Conservation (phyloP, 495 filamentous ascomycete species). For the Xylaria cubensis region DNA sequence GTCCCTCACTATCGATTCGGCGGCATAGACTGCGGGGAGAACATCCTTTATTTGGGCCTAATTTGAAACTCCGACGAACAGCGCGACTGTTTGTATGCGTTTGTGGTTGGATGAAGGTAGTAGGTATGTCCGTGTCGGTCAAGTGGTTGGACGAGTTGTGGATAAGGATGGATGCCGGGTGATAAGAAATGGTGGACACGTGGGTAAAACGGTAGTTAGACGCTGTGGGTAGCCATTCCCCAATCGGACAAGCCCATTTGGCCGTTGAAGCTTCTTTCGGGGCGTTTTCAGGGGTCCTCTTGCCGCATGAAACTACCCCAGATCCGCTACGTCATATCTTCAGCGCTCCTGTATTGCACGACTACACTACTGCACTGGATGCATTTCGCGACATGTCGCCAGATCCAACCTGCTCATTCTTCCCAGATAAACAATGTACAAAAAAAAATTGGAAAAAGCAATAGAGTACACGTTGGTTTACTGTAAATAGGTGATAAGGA, state of each 20-base stretch:
- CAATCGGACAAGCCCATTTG: not conserved
- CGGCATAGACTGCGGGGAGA: conserved; percentile 2
- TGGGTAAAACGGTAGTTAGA: conserved; percentile 6
- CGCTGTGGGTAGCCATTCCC: conserved; percentile 5
- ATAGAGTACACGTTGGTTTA: not conserved
- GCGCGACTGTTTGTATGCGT: not conserved
- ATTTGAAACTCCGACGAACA: not conserved
- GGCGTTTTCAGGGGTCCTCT: not conserved
- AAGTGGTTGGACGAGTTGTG: not conserved
- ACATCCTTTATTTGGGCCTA: conserved; percentile 5
- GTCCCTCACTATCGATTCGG: conserved; percentile 13
- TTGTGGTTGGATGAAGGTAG: not conserved
- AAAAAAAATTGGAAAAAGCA: not conserved
- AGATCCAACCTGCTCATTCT: not conserved
- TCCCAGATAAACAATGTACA: not conserved
- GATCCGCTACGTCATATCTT: conserved; percentile 11
- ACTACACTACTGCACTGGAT: not conserved
- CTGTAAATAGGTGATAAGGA: not conserved
- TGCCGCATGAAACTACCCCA: conserved; percentile 1
- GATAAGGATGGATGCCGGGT: not conserved
- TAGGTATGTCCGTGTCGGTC: not conserved
- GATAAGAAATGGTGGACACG: conserved; percentile 14
- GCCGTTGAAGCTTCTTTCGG: not conserved
- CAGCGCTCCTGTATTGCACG: not conserved
- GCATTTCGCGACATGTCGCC: not conserved